phyloP scores from a whole-genome alignment of 768 basidiomycete genomes.

The Hericium alpestre region DNA sequence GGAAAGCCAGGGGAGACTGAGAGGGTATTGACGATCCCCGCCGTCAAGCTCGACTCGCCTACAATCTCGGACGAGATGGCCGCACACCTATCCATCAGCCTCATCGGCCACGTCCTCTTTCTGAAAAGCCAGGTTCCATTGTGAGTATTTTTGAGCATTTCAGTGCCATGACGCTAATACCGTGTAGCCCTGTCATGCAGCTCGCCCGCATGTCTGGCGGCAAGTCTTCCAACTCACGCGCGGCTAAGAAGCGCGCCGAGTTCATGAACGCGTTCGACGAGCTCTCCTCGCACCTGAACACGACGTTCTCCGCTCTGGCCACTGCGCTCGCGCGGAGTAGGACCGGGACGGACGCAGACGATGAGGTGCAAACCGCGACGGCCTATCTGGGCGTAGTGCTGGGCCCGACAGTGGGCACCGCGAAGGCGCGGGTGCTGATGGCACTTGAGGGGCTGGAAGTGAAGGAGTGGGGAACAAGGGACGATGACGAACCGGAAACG shows the following conservation, averaged over 20 bases:
- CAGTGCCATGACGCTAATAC: background rate
- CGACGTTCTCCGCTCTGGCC: slow-evolving; percentile 65
- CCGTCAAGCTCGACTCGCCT: slow-evolving; percentile 37
- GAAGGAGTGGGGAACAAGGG: slow-evolving; percentile 21
- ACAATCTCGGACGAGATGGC: slow-evolving; percentile 49
- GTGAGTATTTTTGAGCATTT: slow-evolving; percentile 29
- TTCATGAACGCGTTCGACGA: slow-evolving; percentile 59
- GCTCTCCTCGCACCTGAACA: slow-evolving; percentile 60
- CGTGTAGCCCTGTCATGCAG: slow-evolving; percentile 52
- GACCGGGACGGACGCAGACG: background rate
- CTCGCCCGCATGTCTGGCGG: slow-evolving; percentile 41
- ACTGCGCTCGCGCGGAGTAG: slow-evolving; percentile 42
- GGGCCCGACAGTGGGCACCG: slow-evolving; percentile 52
- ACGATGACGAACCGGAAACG: slow-evolving; percentile 3
- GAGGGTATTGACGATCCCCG: slow-evolving; percentile 24
- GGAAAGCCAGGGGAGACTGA: background rate
- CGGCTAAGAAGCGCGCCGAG: slow-evolving; percentile 50
- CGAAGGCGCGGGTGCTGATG: slow-evolving; percentile 51
- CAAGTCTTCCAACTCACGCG: slow-evolving; percentile 37
- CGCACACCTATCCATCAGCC: slow-evolving; percentile 47
- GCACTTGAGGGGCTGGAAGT: slow-evolving; percentile 56
- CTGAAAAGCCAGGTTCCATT: slow-evolving; percentile 73
- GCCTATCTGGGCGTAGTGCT: slow-evolving; percentile 54
- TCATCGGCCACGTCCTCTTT: slow-evolving; percentile 64
- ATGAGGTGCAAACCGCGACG: slow-evolving; percentile 14